Evolutionary conservation across 495 filamentous ascomycete genomes (phyloP).

Genomic region (Daldinia concentrica): DNA sequence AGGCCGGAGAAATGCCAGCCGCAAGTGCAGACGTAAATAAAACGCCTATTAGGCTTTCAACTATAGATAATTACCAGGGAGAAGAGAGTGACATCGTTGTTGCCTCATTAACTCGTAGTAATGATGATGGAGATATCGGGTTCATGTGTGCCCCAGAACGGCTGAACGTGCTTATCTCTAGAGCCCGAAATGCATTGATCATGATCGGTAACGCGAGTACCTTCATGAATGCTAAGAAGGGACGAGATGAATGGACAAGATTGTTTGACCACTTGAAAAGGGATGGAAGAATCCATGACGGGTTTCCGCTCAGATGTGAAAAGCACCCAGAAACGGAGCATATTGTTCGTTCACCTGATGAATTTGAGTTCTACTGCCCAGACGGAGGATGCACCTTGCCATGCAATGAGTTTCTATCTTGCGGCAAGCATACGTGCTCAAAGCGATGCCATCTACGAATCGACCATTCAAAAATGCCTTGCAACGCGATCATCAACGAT

Average conservation of each 20-base stretch:
- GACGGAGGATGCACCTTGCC: conserved; percentile 77
- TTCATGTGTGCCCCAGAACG: conserved; percentile 77
- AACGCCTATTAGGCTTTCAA: conserved; percentile 66
- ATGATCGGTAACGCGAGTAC: conserved; percentile 77
- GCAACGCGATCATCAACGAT: conserved; percentile 56
- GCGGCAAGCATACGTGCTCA: conserved; percentile 68
- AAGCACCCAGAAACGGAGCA: conserved; percentile 62
- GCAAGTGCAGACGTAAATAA: conserved; percentile 63
- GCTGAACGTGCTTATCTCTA: conserved; percentile 76
- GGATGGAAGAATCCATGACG: conserved; percentile 69
- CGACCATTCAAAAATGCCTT: conserved; percentile 73
- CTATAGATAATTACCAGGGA: conserved; percentile 84
- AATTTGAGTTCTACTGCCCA: conserved; percentile 70
- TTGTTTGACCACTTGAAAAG: conserved; percentile 68
- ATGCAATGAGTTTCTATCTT: conserved; percentile 67
- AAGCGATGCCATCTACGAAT: conserved; percentile 69
- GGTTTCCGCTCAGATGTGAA: conserved; percentile 74
- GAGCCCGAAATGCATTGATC: conserved; percentile 73
- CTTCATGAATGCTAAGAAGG: conserved; percentile 71
- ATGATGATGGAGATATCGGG: conserved; percentile 70
- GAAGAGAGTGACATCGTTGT: conserved; percentile 83
- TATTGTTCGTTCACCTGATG: conserved; percentile 50
- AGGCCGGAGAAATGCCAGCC: conserved; percentile 68
- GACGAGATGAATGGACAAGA: conserved; percentile 63
- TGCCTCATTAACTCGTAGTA: conserved; percentile 73